Conservation (phyloP, 2,329 filamentous ascomycete species). For the Aspergillus amoenus region DNA sequence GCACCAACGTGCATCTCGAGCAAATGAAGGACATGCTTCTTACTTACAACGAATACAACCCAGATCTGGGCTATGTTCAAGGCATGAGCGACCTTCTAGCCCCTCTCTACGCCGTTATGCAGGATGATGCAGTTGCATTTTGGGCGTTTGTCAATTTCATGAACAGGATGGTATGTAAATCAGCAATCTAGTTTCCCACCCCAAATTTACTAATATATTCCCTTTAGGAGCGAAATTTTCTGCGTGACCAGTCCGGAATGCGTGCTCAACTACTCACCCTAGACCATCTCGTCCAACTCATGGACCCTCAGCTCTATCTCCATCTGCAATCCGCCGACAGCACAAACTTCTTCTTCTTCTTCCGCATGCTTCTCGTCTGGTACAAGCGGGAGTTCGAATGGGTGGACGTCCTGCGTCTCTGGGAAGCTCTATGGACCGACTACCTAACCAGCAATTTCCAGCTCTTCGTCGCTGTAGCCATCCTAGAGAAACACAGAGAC, state of each 20-base stretch:
- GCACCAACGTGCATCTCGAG: slow-evolving; percentile 96
- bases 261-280: slow-evolving; percentile 84
- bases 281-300: slow-evolving; percentile 92
- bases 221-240: slow-evolving; percentile 77
- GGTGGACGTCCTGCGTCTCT: slow-evolving; percentile 80
- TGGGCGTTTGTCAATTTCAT: slow-evolving; percentile 97
- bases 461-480: slow-evolving; percentile 88
- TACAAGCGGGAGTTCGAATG: slow-evolving; percentile 97
- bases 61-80: slow-evolving; percentile 92
- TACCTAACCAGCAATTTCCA: slow-evolving; percentile 87
- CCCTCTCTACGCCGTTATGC: slow-evolving; percentile 93
- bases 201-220: slow-evolving; percentile 4
- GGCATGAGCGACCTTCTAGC: slow-evolving; percentile 97
- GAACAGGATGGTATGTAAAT: slow-evolving; percentile 71
- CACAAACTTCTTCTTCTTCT: slow-evolving; percentile 99
- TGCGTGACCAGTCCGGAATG: slow-evolving; percentile 96
- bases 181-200: not conserved
- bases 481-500: slow-evolving; percentile 92
- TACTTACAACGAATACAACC: slow-evolving; percentile 98
- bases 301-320: slow-evolving; percentile 91
- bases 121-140: slow-evolving; percentile 95
- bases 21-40: slow-evolving; percentile 99
- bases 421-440: slow-evolving; percentile 95
- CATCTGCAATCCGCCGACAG: slow-evolving; percentile 88
- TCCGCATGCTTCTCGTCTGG: slow-evolving; percentile 98